Conservation (phyloP, 805 yeast genomes). For the Debaryomyces hansenii region DNA sequence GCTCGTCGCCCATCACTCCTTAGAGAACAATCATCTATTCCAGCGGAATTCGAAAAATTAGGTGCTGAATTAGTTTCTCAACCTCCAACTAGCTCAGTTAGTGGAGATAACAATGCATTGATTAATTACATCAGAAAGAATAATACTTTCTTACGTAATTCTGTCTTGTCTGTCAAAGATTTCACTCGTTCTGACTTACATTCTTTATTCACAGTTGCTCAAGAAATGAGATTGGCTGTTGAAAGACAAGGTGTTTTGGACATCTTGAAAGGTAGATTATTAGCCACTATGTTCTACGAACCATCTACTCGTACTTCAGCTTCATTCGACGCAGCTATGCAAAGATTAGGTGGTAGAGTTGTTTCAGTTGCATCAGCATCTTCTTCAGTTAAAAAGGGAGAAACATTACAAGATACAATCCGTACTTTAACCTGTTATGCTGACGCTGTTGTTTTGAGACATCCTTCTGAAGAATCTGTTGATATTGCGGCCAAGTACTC, state of each 20-base stretch:
- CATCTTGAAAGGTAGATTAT: slow-evolving; percentile 81
- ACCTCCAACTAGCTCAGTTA: slow-evolving; percentile 63
- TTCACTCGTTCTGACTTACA: slow-evolving; percentile 88
- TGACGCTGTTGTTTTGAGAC: slow-evolving; percentile 96
- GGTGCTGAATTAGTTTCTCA: slow-evolving; percentile 73
- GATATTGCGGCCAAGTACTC: slow-evolving; percentile 94
- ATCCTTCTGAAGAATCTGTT: slow-evolving; percentile 90
- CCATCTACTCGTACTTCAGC: slow-evolving; percentile 97
- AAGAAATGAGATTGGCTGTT: slow-evolving; percentile 95
- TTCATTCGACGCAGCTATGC: slow-evolving; percentile 99
- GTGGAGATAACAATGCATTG: slow-evolving; percentile 78
- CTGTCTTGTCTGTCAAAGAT: slow-evolving; percentile 85
- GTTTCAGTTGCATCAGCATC: slow-evolving; percentile 80
- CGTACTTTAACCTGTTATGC: slow-evolving; percentile 93
- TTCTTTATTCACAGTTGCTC: slow-evolving; percentile 92
- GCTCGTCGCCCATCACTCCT: slow-evolving; percentile 36
- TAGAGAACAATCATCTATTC: slow-evolving; percentile 45
- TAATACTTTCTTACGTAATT: slow-evolving; percentile 88
- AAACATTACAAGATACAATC: slow-evolving; percentile 94
- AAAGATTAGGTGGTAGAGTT: slow-evolving; percentile 97
- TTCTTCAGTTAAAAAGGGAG: slow-evolving; percentile 98
- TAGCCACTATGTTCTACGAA: slow-evolving; percentile 95
- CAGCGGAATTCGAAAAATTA: slow-evolving; percentile 43
- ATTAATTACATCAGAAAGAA: slow-evolving; percentile 72
- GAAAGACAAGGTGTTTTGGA: slow-evolving; percentile 96